phyloP scores from a whole-genome alignment of 106 monocot species.

The Hemerocallis citrina region DNA sequence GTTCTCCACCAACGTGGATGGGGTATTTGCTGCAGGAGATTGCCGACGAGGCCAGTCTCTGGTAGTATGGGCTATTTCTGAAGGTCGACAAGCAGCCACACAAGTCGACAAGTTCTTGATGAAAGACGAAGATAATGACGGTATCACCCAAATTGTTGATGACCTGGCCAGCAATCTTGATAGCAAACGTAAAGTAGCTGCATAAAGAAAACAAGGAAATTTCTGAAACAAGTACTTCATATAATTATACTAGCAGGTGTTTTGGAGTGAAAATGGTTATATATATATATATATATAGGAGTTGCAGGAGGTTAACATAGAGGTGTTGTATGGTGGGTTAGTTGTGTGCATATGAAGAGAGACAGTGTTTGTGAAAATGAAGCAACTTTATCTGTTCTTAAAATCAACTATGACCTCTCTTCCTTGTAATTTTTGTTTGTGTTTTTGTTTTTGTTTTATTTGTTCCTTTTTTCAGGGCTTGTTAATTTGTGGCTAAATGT shows the following conservation, averaged over 20 bases:
- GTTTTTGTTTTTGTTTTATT: not conserved
- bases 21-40: slow-evolving; percentile 92
- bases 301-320: not conserved
- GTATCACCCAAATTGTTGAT: not conserved
- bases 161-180: not conserved
- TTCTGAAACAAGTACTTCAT: no score
- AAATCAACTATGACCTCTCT: not conserved
- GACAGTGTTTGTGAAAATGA: not conserved
- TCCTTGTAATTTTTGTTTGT: not conserved
- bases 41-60: slow-evolving; percentile 93
- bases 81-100: slow-evolving; percentile 85
- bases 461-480: no score
- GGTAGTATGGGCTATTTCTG: slow-evolving; percentile 94
- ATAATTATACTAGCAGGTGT: no score
- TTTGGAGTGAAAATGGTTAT: not conserved
- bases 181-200: slow-evolving; percentile 4
- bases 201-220: not conserved
- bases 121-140: slow-evolving; percentile 19
- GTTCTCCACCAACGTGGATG: slow-evolving; percentile 79
- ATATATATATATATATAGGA: not conserved
- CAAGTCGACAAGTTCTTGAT: slow-evolving; percentile 72
- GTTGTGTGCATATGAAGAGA: not conserved
- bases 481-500: no score
- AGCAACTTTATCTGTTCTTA: not conserved
- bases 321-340: not conserved